Evolutionary conservation across 1,284 basidiomycete species (phyloP).

Genomic region (Tilletia walkeri): DNA sequence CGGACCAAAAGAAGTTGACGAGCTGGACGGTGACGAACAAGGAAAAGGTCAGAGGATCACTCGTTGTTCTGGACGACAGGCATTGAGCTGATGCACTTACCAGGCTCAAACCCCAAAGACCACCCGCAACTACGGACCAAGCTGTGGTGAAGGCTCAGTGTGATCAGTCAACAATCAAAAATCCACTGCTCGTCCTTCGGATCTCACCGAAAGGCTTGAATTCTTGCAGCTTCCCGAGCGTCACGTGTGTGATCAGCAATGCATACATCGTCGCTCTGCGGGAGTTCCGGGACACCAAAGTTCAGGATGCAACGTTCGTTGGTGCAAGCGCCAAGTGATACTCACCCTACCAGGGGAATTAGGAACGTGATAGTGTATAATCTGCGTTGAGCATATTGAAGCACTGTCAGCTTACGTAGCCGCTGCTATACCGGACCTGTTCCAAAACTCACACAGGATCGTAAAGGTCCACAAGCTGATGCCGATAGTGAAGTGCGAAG

Average conservation of each 20-base stretch:
- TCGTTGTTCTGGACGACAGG: neutral
- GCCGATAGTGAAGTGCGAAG: slow-evolving; percentile 4
- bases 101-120: neutral
- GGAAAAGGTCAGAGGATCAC: neutral
- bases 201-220: slow-evolving; percentile 14
- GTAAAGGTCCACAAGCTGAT: neutral
- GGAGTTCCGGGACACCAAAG: too few relatives aligned
- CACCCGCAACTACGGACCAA: neutral
- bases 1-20: slow-evolving; percentile 10
- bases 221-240: slow-evolving; percentile 14
- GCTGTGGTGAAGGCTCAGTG: neutral
- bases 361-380: slow-evolving; percentile 11
- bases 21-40: neutral
- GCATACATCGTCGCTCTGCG: slow-evolving; percentile 8
- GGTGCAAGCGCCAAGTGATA: neutral
- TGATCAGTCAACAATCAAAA: neutral
- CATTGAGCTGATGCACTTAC: neutral
- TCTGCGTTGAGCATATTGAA: neutral
- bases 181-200: neutral
- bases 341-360: slow-evolving; percentile 11
- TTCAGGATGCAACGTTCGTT: too few relatives aligned
- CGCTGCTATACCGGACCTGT: neutral
- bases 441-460: slow-evolving; percentile 6
- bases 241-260: slow-evolving; percentile 1
- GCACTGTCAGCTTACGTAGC: neutral